Evolutionary conservation across 768 basidiomycete genomes (phyloP).

Genomic region (Harrya chromipes): DNA sequence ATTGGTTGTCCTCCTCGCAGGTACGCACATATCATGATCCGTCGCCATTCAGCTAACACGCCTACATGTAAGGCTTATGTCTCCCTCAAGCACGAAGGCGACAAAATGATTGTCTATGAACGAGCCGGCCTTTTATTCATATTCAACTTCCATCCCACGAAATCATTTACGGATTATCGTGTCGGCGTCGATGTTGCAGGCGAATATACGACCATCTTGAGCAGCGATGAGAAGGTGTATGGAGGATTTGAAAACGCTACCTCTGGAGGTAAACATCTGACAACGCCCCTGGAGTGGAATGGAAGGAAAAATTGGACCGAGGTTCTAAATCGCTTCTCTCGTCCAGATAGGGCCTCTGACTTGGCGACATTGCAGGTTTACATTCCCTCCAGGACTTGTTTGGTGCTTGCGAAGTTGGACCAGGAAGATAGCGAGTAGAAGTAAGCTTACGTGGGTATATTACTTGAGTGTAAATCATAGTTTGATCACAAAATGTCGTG

Average conservation of each 20-base stretch:
- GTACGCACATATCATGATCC: slow-evolving; percentile 36
- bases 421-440: background rate
- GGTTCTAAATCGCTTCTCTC: slow-evolving; percentile 40
- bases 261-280: slow-evolving; percentile 63
- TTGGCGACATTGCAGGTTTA: slow-evolving; percentile 23
- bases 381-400: slow-evolving; percentile 30
- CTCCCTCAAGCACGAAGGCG: slow-evolving; percentile 88
- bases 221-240: slow-evolving; percentile 82
- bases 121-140: slow-evolving; percentile 91
- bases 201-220: slow-evolving; percentile 78
- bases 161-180: slow-evolving; percentile 91
- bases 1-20: slow-evolving; percentile 82
- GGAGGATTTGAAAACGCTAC: slow-evolving; percentile 87
- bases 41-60: slow-evolving; percentile 7
- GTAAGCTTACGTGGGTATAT: background rate
- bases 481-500: no score
- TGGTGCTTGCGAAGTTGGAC: slow-evolving; percentile 27
- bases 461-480: no score
- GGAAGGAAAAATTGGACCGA: slow-evolving; percentile 87
- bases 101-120: slow-evolving; percentile 94
- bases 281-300: slow-evolving; percentile 89
- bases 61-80: slow-evolving; percentile 65
- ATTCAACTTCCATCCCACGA: slow-evolving; percentile 94
- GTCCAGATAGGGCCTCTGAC: background rate
- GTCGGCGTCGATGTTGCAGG: slow-evolving; percentile 86